Evolutionary conservation across 371 early-diverging fungal species (phyloP).

Genomic region (Massospora cicadina): DNA sequence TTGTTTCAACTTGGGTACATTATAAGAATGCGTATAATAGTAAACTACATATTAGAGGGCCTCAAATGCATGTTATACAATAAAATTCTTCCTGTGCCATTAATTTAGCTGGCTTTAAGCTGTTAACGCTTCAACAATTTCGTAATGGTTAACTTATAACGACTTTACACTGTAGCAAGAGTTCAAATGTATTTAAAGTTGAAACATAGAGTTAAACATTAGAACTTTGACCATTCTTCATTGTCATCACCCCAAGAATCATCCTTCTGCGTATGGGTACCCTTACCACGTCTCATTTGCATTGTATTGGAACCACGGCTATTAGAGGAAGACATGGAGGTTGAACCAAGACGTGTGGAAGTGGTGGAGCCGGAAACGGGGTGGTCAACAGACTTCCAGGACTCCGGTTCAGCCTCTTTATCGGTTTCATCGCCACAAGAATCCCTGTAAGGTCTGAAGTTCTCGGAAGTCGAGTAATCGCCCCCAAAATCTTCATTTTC

Average conservation of each 20-base stretch:
- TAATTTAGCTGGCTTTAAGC: too few relatives aligned
- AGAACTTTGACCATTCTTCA: conserved; percentile 7
- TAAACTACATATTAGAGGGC: too few relatives aligned
- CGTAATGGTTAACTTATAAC: too few relatives aligned
- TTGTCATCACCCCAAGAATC: background rate
- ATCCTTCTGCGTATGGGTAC: background rate
- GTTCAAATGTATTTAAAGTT: too few relatives aligned
- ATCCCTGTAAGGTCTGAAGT: background rate
- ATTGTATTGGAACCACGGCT: background rate
- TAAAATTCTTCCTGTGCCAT: too few relatives aligned
- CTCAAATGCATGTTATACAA: too few relatives aligned
- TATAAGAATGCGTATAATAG: too few relatives aligned
- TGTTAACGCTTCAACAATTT: too few relatives aligned
- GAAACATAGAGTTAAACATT: too few relatives aligned
- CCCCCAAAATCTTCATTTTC: background rate
- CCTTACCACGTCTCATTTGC: background rate
- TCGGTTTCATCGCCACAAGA: background rate
- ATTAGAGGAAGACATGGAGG: background rate
- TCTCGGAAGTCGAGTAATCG: background rate
- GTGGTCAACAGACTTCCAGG: background rate
- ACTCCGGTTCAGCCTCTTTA: background rate
- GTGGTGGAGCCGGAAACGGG: background rate
- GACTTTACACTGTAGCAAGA: too few relatives aligned
- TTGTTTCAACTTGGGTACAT: too few relatives aligned
- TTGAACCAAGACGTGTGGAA: background rate